Base-by-base conservation (phyloP, 352 stramenopile genomes). In the Phytophthora brassicae region DNA sequence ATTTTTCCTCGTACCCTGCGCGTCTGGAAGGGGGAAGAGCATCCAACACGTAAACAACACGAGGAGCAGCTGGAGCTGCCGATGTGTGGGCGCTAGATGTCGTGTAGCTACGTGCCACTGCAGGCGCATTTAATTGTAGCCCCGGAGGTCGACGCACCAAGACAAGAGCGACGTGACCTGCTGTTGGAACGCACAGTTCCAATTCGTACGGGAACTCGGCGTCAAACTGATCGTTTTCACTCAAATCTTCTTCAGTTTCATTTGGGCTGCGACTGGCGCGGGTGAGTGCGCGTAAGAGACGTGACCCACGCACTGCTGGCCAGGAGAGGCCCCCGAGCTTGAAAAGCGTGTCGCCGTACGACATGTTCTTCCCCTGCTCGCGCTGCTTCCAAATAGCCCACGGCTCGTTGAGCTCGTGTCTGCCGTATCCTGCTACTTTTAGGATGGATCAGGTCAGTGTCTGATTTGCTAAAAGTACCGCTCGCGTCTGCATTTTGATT, bases 331-430 rank as follows among this genome's bases (percentile, higher is more conserved):
- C 72, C 12, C 71, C 68, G 16, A 35, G 24, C 14, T n/a, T n/a
- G 70, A 0, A 23, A 79, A 48, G 12, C 63, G 63, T 31, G 60
- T 72, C 38, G 39, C 17, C 22, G 35, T 35, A 97, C 11, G 86
- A 84, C 71, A 88, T 84, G 50, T 76, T 79, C 55, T 92, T 90
- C 17, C 73, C 78, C 54, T 87, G 66, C 46, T 95, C 87, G 41
- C 83, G 79, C 64, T 90, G 84, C 71, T 97, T 88, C 82, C 82
- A 96, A 64, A 97, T 82, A 26, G 77, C 77, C 89, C 89, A 97
- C 44, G 78, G 79, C 46, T 82, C 85, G 58, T 97, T 79, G 26
- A 97, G 77, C 59, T 75, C 68, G 64, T 97, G 84, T 61, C 13
- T 56, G 26, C 39, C 36, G 42, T 68, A 70, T 70, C 61, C 24